Conservation (phyloP, 2,329 filamentous ascomycete species). For the Aureobasidium sp. region DNA sequence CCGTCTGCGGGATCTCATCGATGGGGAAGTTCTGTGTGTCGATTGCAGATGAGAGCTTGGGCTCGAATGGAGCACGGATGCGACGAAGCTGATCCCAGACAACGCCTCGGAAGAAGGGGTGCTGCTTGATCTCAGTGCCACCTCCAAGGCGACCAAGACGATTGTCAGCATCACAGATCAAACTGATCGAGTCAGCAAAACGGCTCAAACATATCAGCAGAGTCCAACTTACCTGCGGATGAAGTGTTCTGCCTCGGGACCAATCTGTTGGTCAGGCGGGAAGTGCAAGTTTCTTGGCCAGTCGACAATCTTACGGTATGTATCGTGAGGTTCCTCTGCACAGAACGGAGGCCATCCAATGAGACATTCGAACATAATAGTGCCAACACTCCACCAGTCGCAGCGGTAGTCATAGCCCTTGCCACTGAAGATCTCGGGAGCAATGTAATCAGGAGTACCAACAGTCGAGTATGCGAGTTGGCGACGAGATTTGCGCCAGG, state of each 20-base stretch:
- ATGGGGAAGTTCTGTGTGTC: slow-evolving; percentile 99
- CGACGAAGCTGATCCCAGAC: slow-evolving; percentile 88
- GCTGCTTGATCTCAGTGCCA: slow-evolving; percentile 84
- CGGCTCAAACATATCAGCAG: neutral
- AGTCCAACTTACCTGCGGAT: slow-evolving; percentile 66
- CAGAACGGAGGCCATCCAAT: slow-evolving; percentile 99
- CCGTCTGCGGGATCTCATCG: slow-evolving; percentile 95
- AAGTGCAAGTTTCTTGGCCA: slow-evolving; percentile 96
- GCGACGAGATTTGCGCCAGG: slow-evolving; percentile 91
- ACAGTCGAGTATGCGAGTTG: slow-evolving; percentile 98
- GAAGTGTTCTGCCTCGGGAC: slow-evolving; percentile 81
- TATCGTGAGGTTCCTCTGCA: slow-evolving; percentile 93
- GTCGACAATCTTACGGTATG: slow-evolving; percentile 98
- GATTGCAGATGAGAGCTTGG: slow-evolving; percentile 83
- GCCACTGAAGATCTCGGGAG: slow-evolving; percentile 94
- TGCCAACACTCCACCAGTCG: slow-evolving; percentile 98
- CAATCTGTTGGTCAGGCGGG: slow-evolving; percentile 87
- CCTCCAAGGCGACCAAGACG: slow-evolving; percentile 77
- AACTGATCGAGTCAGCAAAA: slow-evolving; percentile 43
- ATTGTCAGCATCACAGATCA: slow-evolving; percentile 90
- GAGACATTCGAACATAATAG: slow-evolving; percentile 99
- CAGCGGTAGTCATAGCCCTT: slow-evolving; percentile 95
- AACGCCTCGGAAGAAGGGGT: slow-evolving; percentile 94
- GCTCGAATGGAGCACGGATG: slow-evolving; percentile 94
- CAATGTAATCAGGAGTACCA: slow-evolving; percentile 96